Evolutionary conservation across 371 early-diverging fungal species (phyloP), one percentile per base, ranked within the genome.

Genomic region (Choanephora cucurbitarum): DNA sequence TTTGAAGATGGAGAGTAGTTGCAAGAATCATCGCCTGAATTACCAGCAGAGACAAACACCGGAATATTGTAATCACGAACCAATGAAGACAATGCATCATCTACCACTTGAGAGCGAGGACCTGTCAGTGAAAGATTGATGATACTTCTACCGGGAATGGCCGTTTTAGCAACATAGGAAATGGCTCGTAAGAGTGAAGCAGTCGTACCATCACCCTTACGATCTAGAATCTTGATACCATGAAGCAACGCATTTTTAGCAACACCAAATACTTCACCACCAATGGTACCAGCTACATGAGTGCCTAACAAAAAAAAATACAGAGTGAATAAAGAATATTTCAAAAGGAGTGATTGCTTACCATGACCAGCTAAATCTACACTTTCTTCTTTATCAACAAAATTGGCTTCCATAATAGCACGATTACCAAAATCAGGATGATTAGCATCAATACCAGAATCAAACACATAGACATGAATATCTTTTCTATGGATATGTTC

Each of bases 391-490:
- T 66, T 67, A 9, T 61, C 44, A 28, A 85, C 69, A 59, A 84
- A 85, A 44, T 81, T 89, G 33, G 77, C 80, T 21, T 90, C 93
- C 63, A 73, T 75, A 42, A 54, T 64, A 33, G 94, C 97, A 64
- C 94, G 86, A 13, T 90, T 93, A 48, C 75, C 78, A 58, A 97
- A 90, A 51, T 97, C 96, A 18, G 69, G 70, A 71, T 95, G 94
- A 3, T 59, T 60, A 24, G 78, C 67, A 66, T 83, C 63, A 40
- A 91, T 79, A 23, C 93, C 93, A 6, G 92, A 88, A 62, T 93
- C 93, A 34, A 93, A 59, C 0, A 93, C 78, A 67, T 86, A 88
- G 1, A 85, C 88, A 45, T 76, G 80, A 23, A 89, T 80, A 5
- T 82, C 88, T 24, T 62, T 59, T 4, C 91, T 76, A 57, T 18